Evolutionary conservation across 2,329 filamentous ascomycete genomes (phyloP).

Genomic region (Dactylella cylindrospora): DNA sequence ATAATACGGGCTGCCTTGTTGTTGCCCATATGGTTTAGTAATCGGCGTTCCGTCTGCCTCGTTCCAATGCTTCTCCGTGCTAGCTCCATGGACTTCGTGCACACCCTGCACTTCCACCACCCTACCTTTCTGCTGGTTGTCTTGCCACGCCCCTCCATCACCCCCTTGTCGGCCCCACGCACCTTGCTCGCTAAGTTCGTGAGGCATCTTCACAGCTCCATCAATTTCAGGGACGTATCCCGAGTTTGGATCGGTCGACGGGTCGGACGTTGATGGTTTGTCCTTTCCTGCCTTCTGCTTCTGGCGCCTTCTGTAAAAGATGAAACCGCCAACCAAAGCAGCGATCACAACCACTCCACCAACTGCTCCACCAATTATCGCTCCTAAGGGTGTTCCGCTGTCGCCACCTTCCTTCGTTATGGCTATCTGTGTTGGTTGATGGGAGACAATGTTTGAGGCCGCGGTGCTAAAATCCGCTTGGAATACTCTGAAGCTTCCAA

Average conservation of each 20-base stretch:
- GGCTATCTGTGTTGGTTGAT: constrained; percentile 10
- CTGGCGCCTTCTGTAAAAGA: constrained; percentile 16
- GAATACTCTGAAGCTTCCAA: constrained; percentile 15
- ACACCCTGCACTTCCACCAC: constrained; percentile 2
- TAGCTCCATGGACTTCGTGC: constrained; percentile 19
- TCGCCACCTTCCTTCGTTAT: background rate
- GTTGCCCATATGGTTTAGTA: constrained; percentile 4
- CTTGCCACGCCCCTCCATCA: constrained; percentile 16
- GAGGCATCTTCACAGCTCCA: background rate
- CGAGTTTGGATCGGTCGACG: background rate
- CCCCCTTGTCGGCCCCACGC: constrained; percentile 1
- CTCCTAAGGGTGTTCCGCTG: constrained; percentile 30
- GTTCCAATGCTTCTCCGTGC: constrained; percentile 23
- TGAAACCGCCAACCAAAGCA: constrained; percentile 19
- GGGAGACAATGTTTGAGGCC: constrained; percentile 27
- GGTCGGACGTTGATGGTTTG: background rate
- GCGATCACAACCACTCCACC: constrained; percentile 44
- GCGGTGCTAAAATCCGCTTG: constrained; percentile 21
- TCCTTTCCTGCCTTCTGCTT: background rate
- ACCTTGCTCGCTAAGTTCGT: constrained; percentile 12
- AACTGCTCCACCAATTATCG: constrained; percentile 44
- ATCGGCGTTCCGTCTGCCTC: constrained; percentile 35
- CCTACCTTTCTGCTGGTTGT: background rate
- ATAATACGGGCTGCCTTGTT: background rate
- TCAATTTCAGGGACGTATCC: constrained; percentile 19